Conservation (phyloP, 1,139 yeast species). For the Saccharomyces pastorianus region DNA sequence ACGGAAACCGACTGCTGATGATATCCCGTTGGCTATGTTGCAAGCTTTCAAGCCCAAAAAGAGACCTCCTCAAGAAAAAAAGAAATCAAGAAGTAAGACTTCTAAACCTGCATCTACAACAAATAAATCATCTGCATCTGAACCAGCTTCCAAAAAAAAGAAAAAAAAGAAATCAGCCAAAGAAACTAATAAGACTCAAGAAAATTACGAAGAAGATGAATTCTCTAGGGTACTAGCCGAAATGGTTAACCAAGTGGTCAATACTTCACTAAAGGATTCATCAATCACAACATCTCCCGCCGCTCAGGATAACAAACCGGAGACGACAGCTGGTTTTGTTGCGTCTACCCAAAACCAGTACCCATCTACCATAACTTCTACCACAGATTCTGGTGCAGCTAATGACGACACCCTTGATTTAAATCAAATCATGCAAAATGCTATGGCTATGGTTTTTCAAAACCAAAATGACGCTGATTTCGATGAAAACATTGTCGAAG, state of each 20-base stretch:
- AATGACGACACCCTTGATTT: conserved; percentile 41
- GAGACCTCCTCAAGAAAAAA: not conserved
- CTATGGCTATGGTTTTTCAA: conserved; percentile 55
- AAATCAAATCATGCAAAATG: conserved; percentile 67
- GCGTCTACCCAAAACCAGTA: not conserved
- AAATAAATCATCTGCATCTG: conserved; percentile 1
- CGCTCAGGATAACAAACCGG: conserved; percentile 1
- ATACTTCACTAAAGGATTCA: conserved; percentile 20
- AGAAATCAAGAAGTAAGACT: conserved; percentile 6
- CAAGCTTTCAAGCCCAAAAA: not conserved
- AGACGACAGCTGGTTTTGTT: not conserved
- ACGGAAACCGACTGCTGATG: not conserved
- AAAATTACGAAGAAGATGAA: conserved; percentile 21
- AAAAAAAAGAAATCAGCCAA: conserved; percentile 18
- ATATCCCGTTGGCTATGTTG: not conserved
- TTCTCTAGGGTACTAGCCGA: conserved; percentile 30
- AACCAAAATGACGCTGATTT: conserved; percentile 20
- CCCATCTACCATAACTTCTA: not conserved
- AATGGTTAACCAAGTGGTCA: conserved; percentile 31
- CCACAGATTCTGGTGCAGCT: conserved; percentile 1
- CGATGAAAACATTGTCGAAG: conserved; percentile 38
- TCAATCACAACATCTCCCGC: conserved; percentile 1
- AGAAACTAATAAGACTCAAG: conserved; percentile 4
- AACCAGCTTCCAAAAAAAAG: conserved; percentile 9
- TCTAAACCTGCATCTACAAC: not conserved